Evolutionary conservation across 352 stramenopile species (phyloP).

Genomic region (Globisporangium takayamanum): DNA sequence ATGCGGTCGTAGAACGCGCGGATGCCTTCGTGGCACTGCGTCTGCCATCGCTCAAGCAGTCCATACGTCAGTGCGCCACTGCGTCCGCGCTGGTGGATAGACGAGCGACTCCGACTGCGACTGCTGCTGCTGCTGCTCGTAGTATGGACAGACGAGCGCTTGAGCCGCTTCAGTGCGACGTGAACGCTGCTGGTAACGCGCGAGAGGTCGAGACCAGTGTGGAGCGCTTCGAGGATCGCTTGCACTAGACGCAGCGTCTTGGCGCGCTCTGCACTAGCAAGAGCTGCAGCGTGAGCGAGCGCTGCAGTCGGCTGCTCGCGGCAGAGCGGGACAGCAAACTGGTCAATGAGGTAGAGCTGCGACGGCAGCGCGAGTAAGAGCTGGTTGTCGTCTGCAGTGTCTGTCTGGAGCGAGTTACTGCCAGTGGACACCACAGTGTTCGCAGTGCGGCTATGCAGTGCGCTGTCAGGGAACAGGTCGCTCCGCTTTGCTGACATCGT

Average conservation of each 20-base stretch:
- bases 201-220: constrained; percentile 17
- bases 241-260: constrained; percentile 15
- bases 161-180: constrained; percentile 13
- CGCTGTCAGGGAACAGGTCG: too few species aligned
- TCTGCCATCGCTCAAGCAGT: constrained; percentile 27
- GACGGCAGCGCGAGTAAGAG: constrained; percentile 30
- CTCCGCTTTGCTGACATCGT: not conserved
- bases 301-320: constrained; percentile 7
- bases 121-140: not conserved
- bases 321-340: constrained; percentile 14
- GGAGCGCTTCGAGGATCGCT: constrained; percentile 20
- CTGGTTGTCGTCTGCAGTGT: constrained; percentile 6
- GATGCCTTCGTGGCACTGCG: constrained; percentile 24
- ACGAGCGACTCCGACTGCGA: not conserved
- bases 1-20: constrained; percentile 10
- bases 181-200: constrained; percentile 20
- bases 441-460: too few species aligned
- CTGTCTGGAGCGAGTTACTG: not conserved
- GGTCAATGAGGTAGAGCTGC: constrained; percentile 16
- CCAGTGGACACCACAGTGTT: not conserved
- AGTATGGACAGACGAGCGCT: not conserved
- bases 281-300: not conserved
- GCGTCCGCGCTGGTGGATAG: not conserved
- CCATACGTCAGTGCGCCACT: not conserved
- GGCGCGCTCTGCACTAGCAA: constrained; percentile 17